Base-by-base conservation (phyloP, 2,329 filamentous ascomycete genomes). In the Emmonsiellopsis sp. region DNA sequence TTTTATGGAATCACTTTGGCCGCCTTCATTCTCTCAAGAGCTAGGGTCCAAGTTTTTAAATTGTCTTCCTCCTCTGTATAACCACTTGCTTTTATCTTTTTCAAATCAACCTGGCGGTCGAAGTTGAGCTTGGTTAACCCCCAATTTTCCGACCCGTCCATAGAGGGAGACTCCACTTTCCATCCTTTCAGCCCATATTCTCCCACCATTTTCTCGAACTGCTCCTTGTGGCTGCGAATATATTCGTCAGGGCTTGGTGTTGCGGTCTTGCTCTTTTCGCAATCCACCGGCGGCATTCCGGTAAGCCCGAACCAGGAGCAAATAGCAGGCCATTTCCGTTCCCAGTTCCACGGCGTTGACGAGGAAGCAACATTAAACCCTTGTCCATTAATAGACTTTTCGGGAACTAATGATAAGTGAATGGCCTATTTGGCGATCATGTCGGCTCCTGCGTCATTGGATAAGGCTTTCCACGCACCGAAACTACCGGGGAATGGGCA, bases 371-470 rank as follows among this genome's bases (percentile, higher is more conserved):
- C 54, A 34, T 59, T 59, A 41, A 52, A 59, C 20, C 53, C 57
- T 34, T 59, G 31, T 7, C 57, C 57, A 16, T 53, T 57, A 13
- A 52, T 43, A 30, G 30, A 35, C n/a, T 13, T 37, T 7, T 48
- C 45, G n/a, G 52, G 34, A 10, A 44, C 26, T 10, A 57, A 46
- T n/a, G 55, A 57, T 13, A 57, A 30, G 38, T 59, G 54, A 38
- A 59, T 59, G 3, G 53, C 47, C 20, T 41, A 38, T 43, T 59
- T 59, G n/a, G 57, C 55, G 43, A 59, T 57, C 53, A 59, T 55
- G 13, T 59, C 53, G 7, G 48, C 53, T 37, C 51, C 53, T 11
- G 44, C 53, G 20, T 54, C 44, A 20, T 47, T 59, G 5, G 45
- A 55, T 8, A 55, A 34, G 9, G 53, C 53, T 38, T 55, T 57